phyloP scores from a whole-genome alignment of 768 basidiomycete genomes.

The Suillus variegatus region DNA sequence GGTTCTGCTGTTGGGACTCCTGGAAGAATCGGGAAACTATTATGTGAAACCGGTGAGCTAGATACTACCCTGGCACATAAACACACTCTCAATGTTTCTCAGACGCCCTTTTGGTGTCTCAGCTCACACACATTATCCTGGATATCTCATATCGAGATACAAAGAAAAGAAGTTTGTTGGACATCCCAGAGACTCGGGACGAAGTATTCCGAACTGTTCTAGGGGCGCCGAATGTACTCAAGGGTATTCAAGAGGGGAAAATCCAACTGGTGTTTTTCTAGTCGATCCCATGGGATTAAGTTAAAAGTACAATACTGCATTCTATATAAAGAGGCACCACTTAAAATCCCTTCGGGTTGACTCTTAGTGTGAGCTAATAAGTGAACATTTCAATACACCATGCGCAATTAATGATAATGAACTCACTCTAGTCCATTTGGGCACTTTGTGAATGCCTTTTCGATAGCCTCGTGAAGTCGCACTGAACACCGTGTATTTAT shows the following conservation, averaged over 20 bases:
- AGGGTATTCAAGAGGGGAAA: constrained; percentile 69
- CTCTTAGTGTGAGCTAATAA: constrained; percentile 74
- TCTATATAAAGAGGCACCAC: constrained; percentile 9
- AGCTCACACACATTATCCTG: constrained; percentile 82
- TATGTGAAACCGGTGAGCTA: constrained; percentile 64
- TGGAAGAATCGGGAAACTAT: constrained; percentile 83
- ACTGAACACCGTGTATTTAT: constrained; percentile 95
- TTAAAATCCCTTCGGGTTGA: constrained; percentile 92
- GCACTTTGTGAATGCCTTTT: constrained; percentile 95
- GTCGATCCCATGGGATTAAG: constrained; percentile 11
- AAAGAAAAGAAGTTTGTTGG: constrained; percentile 74
- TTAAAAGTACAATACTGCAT: constrained; percentile 7
- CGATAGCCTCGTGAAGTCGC: constrained; percentile 73
- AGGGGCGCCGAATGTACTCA: constrained; percentile 58
- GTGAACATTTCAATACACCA: constrained; percentile 13
- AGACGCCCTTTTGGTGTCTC: constrained; percentile 74
- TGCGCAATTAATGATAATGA: not conserved
- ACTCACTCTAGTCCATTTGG: constrained; percentile 93
- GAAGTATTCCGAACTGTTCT: constrained; percentile 79
- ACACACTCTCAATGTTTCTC: constrained; percentile 17
- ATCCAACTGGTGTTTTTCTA: constrained; percentile 82
- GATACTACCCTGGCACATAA: constrained; percentile 1
- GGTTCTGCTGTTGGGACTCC: constrained; percentile 92
- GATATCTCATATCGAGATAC: constrained; percentile 73
- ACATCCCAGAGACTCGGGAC: constrained; percentile 82